Evolutionary conservation across 306 rosid species (phyloP).

Genomic region (Senna siamea): DNA sequence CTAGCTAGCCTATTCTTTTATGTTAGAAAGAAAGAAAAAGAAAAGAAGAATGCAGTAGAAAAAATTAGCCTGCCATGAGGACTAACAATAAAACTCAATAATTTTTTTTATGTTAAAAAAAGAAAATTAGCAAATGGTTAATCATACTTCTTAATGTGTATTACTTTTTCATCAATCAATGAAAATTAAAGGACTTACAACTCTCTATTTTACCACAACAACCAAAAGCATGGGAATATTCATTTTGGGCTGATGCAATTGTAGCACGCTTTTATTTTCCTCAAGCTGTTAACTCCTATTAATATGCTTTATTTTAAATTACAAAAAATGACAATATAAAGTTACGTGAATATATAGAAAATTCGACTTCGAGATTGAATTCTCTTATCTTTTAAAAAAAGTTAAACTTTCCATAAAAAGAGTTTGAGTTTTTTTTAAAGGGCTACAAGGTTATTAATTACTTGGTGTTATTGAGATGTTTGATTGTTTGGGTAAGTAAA

Average conservation of each 20-base stretch:
- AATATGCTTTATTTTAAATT: not conserved
- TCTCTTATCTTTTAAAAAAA: too few relatives aligned
- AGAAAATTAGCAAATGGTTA: not conserved
- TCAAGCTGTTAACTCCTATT: not conserved
- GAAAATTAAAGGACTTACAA: not conserved
- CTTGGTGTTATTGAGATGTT: too few relatives aligned
- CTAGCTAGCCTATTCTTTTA: too few relatives aligned
- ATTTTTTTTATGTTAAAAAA: not conserved
- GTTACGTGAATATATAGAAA: too few relatives aligned
- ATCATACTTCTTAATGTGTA: not conserved
- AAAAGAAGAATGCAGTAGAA: too few relatives aligned
- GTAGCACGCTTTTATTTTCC: not conserved
- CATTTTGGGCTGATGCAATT: slow-evolving; percentile 29
- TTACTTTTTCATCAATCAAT: slow-evolving; percentile 1
- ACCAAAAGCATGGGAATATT: slow-evolving; percentile 14
- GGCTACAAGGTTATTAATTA: too few relatives aligned
- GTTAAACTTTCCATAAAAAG: too few relatives aligned
- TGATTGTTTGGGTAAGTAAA: too few relatives aligned
- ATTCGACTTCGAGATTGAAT: too few relatives aligned
- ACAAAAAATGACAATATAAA: not conserved
- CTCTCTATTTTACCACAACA: slow-evolving; percentile 18
- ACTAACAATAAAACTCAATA: too few relatives aligned
- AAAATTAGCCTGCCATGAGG: not conserved
- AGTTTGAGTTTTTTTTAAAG: too few relatives aligned
- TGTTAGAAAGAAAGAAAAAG: too few relatives aligned